Percentiles rank a stretch among this genome's conserved stretches.
phyloP scores from a whole-genome alignment of 805 yeast species.

The Zygotorulaspora florentina region DNA sequence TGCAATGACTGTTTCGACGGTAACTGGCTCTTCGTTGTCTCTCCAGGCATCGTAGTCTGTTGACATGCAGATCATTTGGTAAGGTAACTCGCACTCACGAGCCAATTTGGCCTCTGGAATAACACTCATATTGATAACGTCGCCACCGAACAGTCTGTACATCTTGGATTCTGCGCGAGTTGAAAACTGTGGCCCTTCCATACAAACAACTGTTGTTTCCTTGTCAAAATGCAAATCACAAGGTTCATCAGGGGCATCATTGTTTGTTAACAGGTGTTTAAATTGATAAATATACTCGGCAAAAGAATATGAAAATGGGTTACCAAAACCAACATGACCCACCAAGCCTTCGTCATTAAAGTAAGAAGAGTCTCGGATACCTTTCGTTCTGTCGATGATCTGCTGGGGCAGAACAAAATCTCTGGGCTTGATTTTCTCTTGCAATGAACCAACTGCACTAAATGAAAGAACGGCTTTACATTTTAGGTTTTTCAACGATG shows the following conservation, averaged over 20 bases:
- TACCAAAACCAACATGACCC: conserved; percentile 96
- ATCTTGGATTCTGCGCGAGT: conserved; percentile 93
- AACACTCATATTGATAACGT: conserved; percentile 94
- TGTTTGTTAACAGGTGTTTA: conserved; percentile 53
- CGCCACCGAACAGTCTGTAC: conserved; percentile 85
- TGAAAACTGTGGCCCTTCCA: conserved; percentile 99
- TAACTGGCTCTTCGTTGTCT: conserved; percentile 90
- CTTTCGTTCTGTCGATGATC: conserved; percentile 95
- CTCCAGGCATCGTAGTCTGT: conserved; percentile 99
- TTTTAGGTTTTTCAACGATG: conserved; percentile 85
- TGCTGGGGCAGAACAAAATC: conserved; percentile 97
- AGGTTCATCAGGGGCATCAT: conserved; percentile 42
- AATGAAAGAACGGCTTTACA: conserved; percentile 87
- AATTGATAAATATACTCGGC: conserved; percentile 60
- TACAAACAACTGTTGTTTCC: conserved; percentile 84
- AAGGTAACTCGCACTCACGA: conserved; percentile 92
- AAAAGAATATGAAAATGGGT: conserved; percentile 82
- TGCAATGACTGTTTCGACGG: conserved; percentile 95
- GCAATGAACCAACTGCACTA: conserved; percentile 94
- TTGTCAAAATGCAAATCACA: conserved; percentile 68
- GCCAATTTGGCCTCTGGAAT: conserved; percentile 97
- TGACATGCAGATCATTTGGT: conserved; percentile 98
- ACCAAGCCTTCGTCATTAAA: conserved; percentile 86
- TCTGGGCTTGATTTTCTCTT: conserved; percentile 82
- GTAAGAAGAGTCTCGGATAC: conserved; percentile 83